Evolutionary conservation across 768 basidiomycete genomes (phyloP).

Genomic region (Pisolithus tinctorius): DNA sequence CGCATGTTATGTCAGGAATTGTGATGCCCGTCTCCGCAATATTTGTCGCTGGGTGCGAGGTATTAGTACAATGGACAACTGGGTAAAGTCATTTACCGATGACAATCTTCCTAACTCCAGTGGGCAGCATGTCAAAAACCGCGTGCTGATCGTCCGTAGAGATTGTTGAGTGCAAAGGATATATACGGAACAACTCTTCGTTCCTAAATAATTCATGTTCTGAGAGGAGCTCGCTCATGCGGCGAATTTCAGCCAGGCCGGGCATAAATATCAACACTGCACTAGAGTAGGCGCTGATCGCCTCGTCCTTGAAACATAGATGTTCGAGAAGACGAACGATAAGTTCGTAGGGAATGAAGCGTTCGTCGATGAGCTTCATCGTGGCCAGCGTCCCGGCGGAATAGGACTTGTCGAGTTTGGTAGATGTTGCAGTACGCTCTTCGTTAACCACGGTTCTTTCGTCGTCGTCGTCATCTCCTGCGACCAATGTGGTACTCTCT

Average conservation of each 20-base stretch:
- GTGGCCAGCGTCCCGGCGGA: slow-evolving; percentile 68
- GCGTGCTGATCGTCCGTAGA: slow-evolving; percentile 87
- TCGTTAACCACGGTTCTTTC: slow-evolving; percentile 24
- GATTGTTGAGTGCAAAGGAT: slow-evolving; percentile 88
- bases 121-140: slow-evolving; percentile 84
- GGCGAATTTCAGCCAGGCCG: slow-evolving; percentile 88
- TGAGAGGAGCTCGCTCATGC: slow-evolving; percentile 71
- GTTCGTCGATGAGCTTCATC: slow-evolving; percentile 81
- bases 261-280: slow-evolving; percentile 93
- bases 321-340: slow-evolving; percentile 77
- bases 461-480: slow-evolving; percentile 64
- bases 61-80: slow-evolving; percentile 1
- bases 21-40: slow-evolving; percentile 98
- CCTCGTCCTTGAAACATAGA: slow-evolving; percentile 64
- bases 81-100: slow-evolving; percentile 53
- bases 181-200: slow-evolving; percentile 58
- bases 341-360: slow-evolving; percentile 86
- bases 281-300: slow-evolving; percentile 52
- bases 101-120: slow-evolving; percentile 85
- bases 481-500: slow-evolving; percentile 49
- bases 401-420: slow-evolving; percentile 73
- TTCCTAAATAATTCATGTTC: slow-evolving; percentile 72
- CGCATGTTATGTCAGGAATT: slow-evolving; percentile 95
- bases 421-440: slow-evolving; percentile 20
- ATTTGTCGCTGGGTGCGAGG: slow-evolving; percentile 59